These are phyloP conservation scores for Dipodascus geniculatus DNA, from an alignment of 805 yeast species.

Conservation along the genomic window DNA sequence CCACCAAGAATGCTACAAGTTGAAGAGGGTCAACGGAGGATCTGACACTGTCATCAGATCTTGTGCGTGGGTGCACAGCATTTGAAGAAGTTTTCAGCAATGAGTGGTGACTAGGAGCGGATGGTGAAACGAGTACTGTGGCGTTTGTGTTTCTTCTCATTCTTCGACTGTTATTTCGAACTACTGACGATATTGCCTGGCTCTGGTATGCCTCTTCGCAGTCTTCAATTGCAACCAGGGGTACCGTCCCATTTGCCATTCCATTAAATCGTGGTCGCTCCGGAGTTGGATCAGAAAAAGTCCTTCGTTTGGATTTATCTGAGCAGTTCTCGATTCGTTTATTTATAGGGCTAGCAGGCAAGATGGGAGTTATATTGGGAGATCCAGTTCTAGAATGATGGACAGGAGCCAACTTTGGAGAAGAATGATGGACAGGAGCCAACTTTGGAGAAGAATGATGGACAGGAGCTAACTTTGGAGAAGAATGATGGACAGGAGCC, in stretches of 20 bases:
- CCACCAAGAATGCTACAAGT: background rate
- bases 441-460: no score
- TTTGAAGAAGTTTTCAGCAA: background rate
- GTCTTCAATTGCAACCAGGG: background rate
- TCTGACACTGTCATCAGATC: no score
- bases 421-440: no score
- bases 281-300: background rate
- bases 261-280: background rate
- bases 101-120: background rate
- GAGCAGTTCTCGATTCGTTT: background rate
- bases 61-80: background rate
- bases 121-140: background rate
- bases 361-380: no score
- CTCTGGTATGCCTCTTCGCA: background rate
- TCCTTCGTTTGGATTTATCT: background rate
- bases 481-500: no score
- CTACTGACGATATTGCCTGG: no score
- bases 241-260: background rate
- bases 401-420: no score
- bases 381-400: no score
- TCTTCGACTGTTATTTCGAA: no score
- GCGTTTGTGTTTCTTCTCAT: background rate
- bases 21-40: background rate
- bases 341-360: no score
- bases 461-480: no score